Evolutionary conservation across 306 rosid genomes (phyloP), one percentile per base, ranked within the genome.

Genomic region (Chamaecrista fasciculata): DNA sequence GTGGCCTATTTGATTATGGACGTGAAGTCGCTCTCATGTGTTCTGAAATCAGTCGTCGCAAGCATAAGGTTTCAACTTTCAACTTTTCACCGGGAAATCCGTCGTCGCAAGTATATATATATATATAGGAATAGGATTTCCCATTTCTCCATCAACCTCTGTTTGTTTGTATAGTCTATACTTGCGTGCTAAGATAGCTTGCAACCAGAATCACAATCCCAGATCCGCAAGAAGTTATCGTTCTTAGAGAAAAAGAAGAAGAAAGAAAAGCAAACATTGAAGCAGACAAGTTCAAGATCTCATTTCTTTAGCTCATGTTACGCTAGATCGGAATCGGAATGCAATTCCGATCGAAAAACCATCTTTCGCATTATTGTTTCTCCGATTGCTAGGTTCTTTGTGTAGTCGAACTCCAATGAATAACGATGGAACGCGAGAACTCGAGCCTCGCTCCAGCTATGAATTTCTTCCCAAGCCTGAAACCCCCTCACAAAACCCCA

Each of bases 401-500:
- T 84, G 79, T 3, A 76, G 75, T 39, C 8, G 25, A n/a, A 46
- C 53, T 16, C 47, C 28, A 23, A 36, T 72, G 50, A 63, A 34
- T 65, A 42, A 31, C 33, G 48, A 84, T 84, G 92, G 77, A 57
- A 62, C 55, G 81, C 61, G 60, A 63, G 57, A 70, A 40, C 23
- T 76, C 14, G 69, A 26, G 29, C 26, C 52, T 75, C 20, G 81
- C 84, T 76, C 93, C 86, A 5, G 93, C 76, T 55, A 58, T 87
- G 42, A 73, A 72, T 23, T 73, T 80, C 43, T 74, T 87, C 53
- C 86, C 90, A 43, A 67, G 11, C 58, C 83, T 85, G 33, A 85
- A 62, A 55, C 88, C 88, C 55, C 93, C 90, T 1, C 72, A 85
- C 84, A 80, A 66, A 66, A 85, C 82, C 68, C 66, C 78, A 61